These are phyloP conservation scores for Panus rudis DNA, from an alignment of 768 basidiomycete genomes.

Conservation along the genomic window DNA sequence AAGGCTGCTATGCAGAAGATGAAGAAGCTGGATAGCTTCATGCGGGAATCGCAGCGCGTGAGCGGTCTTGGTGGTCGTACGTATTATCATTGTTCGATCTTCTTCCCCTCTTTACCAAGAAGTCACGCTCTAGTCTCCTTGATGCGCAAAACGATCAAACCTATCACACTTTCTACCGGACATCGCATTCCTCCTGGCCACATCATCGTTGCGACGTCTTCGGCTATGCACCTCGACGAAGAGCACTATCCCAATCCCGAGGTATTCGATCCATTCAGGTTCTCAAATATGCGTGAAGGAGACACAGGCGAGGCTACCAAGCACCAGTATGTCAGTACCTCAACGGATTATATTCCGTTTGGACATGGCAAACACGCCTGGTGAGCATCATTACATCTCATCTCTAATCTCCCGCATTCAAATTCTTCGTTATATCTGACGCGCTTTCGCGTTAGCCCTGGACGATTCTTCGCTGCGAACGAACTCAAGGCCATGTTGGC, in stretches of 20 bases:
- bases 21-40: slow-evolving; percentile 42
- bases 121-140: slow-evolving; percentile 19
- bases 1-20: slow-evolving; percentile 36
- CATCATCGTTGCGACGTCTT: slow-evolving; percentile 12
- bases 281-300: slow-evolving; percentile 28
- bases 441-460: slow-evolving; percentile 12
- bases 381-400: slow-evolving; percentile 11
- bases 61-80: slow-evolving; percentile 21
- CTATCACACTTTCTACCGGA: slow-evolving; percentile 30
- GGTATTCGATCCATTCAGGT: slow-evolving; percentile 43
- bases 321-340: slow-evolving; percentile 21
- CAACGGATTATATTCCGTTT: slow-evolving; percentile 26
- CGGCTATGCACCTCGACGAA: slow-evolving; percentile 18
- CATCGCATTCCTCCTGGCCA: slow-evolving; percentile 20
- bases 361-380: slow-evolving; percentile 19
- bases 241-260: slow-evolving; percentile 15
- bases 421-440: not conserved
- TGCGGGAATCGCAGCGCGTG: slow-evolving; percentile 38
- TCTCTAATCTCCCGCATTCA: not conserved
- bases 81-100: slow-evolving; percentile 3
- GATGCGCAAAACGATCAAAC: slow-evolving; percentile 22
- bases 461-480: slow-evolving; percentile 20
- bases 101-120: not conserved
- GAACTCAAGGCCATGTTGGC: slow-evolving; percentile 20
- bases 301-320: slow-evolving; percentile 22